A percentile compares a stretch with the other conserved stretches of the same genome.
Evolutionary conservation across 225 moss, liverwort and hornwort genomes (phyloP).

Genomic region (Neckera pumila): DNA sequence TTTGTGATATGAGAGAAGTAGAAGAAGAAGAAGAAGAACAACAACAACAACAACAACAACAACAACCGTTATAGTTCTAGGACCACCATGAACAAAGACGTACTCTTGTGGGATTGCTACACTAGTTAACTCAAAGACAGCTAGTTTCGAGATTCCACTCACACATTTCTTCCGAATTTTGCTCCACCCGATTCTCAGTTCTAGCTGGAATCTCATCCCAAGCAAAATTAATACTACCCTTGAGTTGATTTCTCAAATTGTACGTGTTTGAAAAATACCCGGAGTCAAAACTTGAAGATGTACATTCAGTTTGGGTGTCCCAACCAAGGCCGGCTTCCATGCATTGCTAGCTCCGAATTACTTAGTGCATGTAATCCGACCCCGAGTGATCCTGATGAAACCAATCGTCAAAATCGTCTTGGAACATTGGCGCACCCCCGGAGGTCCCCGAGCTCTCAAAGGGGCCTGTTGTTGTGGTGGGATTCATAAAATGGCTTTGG

Average conservation of each 20-base stretch:
- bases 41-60: not conserved
- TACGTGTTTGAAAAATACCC: not conserved
- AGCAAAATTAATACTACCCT: not conserved
- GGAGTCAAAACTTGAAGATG: not conserved
- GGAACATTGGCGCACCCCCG: not conserved
- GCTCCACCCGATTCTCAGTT: not conserved
- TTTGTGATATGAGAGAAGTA: not conserved
- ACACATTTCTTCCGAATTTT: not conserved
- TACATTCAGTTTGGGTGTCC: too few species aligned
- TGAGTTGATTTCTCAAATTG: not conserved
- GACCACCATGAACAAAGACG: not conserved
- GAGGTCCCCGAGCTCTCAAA: not conserved
- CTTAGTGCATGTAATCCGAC: conserved; percentile 3
- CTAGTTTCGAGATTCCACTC: not conserved
- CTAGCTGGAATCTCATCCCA: not conserved
- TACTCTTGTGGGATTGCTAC: not conserved
- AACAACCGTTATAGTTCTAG: not conserved
- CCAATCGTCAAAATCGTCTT: not conserved
- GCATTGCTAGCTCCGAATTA: not conserved
- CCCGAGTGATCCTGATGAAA: not conserved
- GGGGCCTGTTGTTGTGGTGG: not conserved
- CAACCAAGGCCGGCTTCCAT: not conserved
- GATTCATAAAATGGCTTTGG: not conserved
- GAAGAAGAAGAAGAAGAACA: too few species aligned
- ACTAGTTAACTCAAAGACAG: not conserved